Base-by-base conservation (phyloP, 441 rosid species). In the Jatropha multifida region DNA sequence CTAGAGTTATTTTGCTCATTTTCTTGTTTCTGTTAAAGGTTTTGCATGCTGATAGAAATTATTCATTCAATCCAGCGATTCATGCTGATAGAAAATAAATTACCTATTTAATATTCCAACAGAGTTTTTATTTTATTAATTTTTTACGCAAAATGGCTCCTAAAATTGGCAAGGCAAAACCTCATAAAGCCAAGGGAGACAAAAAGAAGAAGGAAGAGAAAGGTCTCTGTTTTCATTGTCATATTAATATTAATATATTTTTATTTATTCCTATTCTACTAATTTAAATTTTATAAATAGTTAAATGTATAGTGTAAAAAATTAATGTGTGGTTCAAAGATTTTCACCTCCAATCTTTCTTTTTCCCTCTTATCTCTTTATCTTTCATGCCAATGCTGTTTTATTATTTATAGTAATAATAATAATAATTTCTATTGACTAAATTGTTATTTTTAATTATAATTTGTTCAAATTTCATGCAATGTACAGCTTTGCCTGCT, bases 191-290 rank as follows among this genome's bases (percentile, higher is more conserved):
- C 42, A 88, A 84, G 41, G 81, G 85, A 9, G 94, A 90, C 65
- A 90, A 87, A 81, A 88, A 87, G 87, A 90, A 84, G 77, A 90
- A 85, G 83, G 92, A 88, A 65, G 94, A 88, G 80, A 90, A 88
- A 86, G 88, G 94, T 85, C 73, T 44, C 46, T 7, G 2, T 44
- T 63, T 7, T 63, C 58, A 48, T 10, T 20, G 0, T 18, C 5
- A 12, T 60, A 26, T 46, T 17, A 56, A n/a, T 58, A n/a, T 7
- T n/a, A 54, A 12, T 63, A 44, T 26, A 10, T 46, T 42, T 42
- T 79, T 46, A 5, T 49, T 11, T 55, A 76, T 71, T 69, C 60
- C 76, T 78, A 13, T 5, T 26, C 2, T 66, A 44, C 8, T 46
- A 4, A 54, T 54, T 54, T 15, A 18, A 54, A 17, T 54, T 52